Evolutionary conservation across 2,329 filamentous ascomycete species (phyloP), one percentile per base, ranked within the genome.

Genomic region (Sporothrix globosa): DNA sequence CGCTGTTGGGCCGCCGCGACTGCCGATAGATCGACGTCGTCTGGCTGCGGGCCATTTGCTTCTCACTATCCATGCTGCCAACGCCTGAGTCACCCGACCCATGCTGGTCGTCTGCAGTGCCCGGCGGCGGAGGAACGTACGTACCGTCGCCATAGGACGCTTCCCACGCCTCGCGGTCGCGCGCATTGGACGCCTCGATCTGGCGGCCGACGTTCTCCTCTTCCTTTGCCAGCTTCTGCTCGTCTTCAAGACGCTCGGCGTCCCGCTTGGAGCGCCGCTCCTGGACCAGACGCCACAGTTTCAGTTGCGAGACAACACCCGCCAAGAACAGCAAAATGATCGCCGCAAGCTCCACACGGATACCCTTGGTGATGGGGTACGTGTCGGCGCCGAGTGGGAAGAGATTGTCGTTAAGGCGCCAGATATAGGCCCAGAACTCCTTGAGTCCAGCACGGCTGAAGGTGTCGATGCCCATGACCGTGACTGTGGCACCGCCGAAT

Each of bases 361-460:
- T 96, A 2, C 92, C 92, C 75, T 90, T 91, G 0, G 93, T 97
- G 14, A 97, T 82, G 0, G 95, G 95, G 77, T 97, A 98, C 0
- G 91, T 93, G 63, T 85, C 83, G 1, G 91, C 91, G 50, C 88
- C 86, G 2, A 93, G 81, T 0, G 94, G 94, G 76, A 98, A 98
- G 0, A 93, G 82, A 67, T 91, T 85, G 54, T 88, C 83, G 78
- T 97, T 97, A 52, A 98, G 80, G 60, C 82, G 83, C 95, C 95
- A 98, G 50, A 97, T 85, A 78, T 96, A 98, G 6, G 92, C 86
- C 95, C 95, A 98, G 75, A 97, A 97, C 78, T 98, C 95, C 79
- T 97, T 97, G 75, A 97, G 82, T 0, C 95, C 95, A n/a, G 93
- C 93, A 73, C 89, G 85, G 76, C 90, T 95, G 76, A 95, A 96